These are phyloP conservation scores for Zoysia matrella DNA, from an alignment of 202 grass and related monocot species.

Conservation along the genomic window DNA sequence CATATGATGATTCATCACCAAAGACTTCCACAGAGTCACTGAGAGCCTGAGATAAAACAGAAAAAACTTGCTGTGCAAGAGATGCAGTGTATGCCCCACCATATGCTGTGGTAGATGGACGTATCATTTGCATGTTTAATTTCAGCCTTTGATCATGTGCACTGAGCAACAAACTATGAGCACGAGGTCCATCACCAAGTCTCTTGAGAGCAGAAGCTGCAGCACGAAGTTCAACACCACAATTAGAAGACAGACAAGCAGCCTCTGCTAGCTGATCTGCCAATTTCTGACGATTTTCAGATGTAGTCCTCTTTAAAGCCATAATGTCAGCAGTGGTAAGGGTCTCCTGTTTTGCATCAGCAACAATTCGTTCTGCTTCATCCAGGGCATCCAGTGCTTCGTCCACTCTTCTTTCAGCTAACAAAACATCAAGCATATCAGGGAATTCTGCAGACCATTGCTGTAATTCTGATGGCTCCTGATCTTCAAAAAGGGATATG, in stretches of 20 bases:
- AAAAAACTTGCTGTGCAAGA: slow-evolving; percentile 87
- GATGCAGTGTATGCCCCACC: slow-evolving; percentile 81
- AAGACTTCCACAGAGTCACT: slow-evolving; percentile 84
- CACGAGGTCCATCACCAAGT: slow-evolving; percentile 27
- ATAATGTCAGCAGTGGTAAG: slow-evolving; percentile 57
- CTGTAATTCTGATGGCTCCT: slow-evolving; percentile 76
- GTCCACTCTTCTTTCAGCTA: slow-evolving; percentile 87
- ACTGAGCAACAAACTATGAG: slow-evolving; percentile 85
- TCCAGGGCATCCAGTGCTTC: slow-evolving; percentile 91
- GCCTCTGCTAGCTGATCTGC: slow-evolving; percentile 35
- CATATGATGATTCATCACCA: slow-evolving; percentile 77
- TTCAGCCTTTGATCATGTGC: slow-evolving; percentile 90
- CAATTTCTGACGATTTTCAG: slow-evolving; percentile 67
- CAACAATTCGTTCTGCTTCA: slow-evolving; percentile 69
- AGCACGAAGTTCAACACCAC: slow-evolving; percentile 78
- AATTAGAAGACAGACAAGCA: slow-evolving; percentile 81
- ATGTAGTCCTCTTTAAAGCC: slow-evolving; percentile 58
- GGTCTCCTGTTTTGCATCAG: slow-evolving; percentile 64
- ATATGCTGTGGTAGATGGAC: slow-evolving; percentile 70
- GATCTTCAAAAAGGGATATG: slow-evolving; percentile 57
- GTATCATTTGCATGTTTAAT: slow-evolving; percentile 79
- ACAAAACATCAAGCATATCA: slow-evolving; percentile 75
- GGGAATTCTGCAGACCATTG: slow-evolving; percentile 84
- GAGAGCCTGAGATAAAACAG: slow-evolving; percentile 80
- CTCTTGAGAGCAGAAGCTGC: slow-evolving; percentile 89